A percentile compares a stretch with the other conserved stretches of the same genome.
phyloP scores from a whole-genome alignment of 257 asterid species.

The Solanum pinnatisectum region DNA sequence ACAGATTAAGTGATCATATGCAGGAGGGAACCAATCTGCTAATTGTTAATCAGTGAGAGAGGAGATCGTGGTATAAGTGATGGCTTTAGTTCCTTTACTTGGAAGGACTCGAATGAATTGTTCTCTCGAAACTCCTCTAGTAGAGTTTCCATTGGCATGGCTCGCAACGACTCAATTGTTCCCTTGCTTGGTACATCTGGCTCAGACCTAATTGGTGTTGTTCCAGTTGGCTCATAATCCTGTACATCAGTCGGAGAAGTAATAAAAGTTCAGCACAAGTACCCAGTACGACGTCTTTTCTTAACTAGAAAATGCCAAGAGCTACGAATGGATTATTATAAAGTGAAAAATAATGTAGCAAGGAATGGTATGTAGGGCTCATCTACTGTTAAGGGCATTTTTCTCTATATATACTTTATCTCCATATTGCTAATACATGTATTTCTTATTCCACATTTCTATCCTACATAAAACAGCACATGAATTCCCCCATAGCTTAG shows the following conservation, averaged over 20 bases:
- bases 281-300: not conserved
- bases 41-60: slow-evolving; percentile 50
- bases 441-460: not conserved
- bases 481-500: not conserved
- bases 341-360: not conserved
- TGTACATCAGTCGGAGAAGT: slow-evolving; percentile 10
- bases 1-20: slow-evolving; percentile 10
- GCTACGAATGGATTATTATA: not conserved
- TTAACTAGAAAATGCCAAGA: not conserved
- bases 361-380: not conserved
- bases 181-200: slow-evolving; percentile 59
- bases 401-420: not conserved
- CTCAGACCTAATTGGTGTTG: slow-evolving; percentile 54
- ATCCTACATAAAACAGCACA: not conserved
- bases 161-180: slow-evolving; percentile 60
- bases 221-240: slow-evolving; percentile 81
- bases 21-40: not conserved
- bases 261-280: not conserved
- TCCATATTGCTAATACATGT: not conserved
- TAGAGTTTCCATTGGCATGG: slow-evolving; percentile 70
- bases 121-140: slow-evolving; percentile 64
- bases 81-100: slow-evolving; percentile 42
- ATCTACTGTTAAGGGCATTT: not conserved
- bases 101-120: slow-evolving; percentile 35
- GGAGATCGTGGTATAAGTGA: slow-evolving; percentile 70